phyloP scores from a whole-genome alignment of 2,329 filamentous ascomycete species.

The Lasiodiplodia gonubiensis region DNA sequence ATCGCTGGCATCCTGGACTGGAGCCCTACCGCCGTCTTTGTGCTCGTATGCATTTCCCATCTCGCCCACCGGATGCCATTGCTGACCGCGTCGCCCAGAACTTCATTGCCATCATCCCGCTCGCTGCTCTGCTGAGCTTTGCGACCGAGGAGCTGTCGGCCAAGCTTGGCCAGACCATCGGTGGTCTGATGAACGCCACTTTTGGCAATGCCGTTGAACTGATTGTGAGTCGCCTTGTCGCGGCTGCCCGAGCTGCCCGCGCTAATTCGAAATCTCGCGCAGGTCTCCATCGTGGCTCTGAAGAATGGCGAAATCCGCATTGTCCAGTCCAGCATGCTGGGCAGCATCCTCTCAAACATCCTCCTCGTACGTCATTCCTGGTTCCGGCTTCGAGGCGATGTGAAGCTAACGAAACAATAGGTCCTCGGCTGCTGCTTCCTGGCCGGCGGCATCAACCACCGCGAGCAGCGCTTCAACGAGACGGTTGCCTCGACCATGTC shows the following conservation, averaged over 20 bases:
- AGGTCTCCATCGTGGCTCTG: slow-evolving; percentile 93
- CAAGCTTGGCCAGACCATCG: slow-evolving; percentile 74
- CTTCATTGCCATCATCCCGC: slow-evolving; percentile 79
- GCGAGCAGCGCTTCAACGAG: slow-evolving; percentile 66
- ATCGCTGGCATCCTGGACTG: slow-evolving; percentile 66
- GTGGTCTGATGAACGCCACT: slow-evolving; percentile 75
- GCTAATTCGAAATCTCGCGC: slow-evolving; percentile 31
- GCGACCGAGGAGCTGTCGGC: slow-evolving; percentile 78
- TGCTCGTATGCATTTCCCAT: slow-evolving; percentile 50
- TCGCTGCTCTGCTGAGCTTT: slow-evolving; percentile 75
- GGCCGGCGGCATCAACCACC: slow-evolving; percentile 52
- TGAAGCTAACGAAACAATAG: slow-evolving; percentile 55
- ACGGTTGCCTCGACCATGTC: slow-evolving; percentile 80
- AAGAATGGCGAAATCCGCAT: slow-evolving; percentile 86
- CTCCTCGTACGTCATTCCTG: slow-evolving; percentile 63
- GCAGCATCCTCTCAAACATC: slow-evolving; percentile 93
- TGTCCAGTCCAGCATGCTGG: slow-evolving; percentile 97
- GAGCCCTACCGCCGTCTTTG: slow-evolving; percentile 71
- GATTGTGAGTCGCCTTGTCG: slow-evolving; percentile 60
- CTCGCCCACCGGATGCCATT: background rate
- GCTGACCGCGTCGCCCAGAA: slow-evolving; percentile 51
- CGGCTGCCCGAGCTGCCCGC: background rate
- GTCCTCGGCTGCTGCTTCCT: slow-evolving; percentile 61
- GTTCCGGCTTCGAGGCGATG: slow-evolving; percentile 73
- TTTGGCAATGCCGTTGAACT: slow-evolving; percentile 82